These are phyloP conservation scores for Penicillium sp. DNA, from an alignment of 2,329 filamentous ascomycete genomes.

Conservation along the genomic window DNA sequence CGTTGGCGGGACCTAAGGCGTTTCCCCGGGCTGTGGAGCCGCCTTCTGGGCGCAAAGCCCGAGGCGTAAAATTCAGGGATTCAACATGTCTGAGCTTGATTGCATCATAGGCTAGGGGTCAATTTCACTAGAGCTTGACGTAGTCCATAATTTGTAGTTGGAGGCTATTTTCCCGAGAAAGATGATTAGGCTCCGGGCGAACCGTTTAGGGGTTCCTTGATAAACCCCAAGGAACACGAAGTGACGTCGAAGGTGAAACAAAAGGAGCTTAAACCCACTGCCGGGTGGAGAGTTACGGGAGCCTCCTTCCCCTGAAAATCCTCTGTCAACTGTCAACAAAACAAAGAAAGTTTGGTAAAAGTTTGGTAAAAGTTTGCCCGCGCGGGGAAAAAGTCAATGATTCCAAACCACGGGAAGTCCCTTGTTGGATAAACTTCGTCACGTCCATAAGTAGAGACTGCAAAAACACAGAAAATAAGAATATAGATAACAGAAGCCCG, in stretches of 20 bases:
- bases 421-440: neutral
- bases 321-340: neutral
- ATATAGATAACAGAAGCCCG: neutral
- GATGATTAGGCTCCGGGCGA: neutral
- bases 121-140: neutral
- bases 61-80: neutral
- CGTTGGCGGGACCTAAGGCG: conserved; percentile 29
- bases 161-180: neutral
- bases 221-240: neutral
- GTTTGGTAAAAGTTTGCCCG: no score
- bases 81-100: neutral
- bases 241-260: neutral
- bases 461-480: neutral
- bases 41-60: neutral
- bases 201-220: neutral
- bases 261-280: neutral
- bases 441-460: neutral
- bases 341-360: neutral
- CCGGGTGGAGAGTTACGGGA: neutral
- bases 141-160: neutral
- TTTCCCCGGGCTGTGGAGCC: conserved; percentile 1
- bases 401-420: neutral
- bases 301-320: neutral
- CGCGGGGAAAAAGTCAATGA: neutral
- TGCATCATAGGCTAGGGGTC: neutral